Evolutionary conservation across 768 basidiomycete species (phyloP).

Genomic region (Neoboletus magnificus): DNA sequence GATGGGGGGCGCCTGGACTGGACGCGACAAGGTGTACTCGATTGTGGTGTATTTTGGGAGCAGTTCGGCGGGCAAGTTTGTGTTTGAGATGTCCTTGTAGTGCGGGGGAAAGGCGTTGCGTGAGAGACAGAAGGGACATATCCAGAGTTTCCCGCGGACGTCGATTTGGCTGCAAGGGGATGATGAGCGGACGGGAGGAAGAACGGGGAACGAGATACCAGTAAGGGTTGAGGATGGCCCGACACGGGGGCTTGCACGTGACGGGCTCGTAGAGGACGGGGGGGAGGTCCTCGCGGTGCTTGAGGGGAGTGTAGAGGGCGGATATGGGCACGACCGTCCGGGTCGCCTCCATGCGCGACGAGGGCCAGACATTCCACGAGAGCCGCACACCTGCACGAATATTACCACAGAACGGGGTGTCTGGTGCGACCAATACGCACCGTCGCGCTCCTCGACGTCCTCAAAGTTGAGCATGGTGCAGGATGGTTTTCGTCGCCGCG

Average conservation of each 20-base stretch:
- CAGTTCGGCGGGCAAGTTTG: constrained; percentile 93
- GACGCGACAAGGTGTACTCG: constrained; percentile 95
- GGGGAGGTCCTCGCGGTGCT: constrained; percentile 89
- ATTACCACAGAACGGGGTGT: background rate
- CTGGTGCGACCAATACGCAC: constrained; percentile 39
- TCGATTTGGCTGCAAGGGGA: constrained; percentile 81
- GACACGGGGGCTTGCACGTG: constrained; percentile 96
- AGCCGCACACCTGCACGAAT: constrained; percentile 74
- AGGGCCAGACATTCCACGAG: constrained; percentile 99
- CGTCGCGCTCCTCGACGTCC: constrained; percentile 96
- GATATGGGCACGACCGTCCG: constrained; percentile 97
- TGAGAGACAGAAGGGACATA: constrained; percentile 96
- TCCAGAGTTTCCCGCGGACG: constrained; percentile 98
- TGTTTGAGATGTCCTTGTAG: constrained; percentile 97
- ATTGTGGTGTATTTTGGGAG: constrained; percentile 98
- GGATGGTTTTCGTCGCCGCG: constrained; percentile 23
- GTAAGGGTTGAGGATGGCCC: constrained; percentile 96
- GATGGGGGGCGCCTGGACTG: constrained; percentile 89
- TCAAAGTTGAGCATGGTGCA: constrained; percentile 78
- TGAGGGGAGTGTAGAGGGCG: constrained; percentile 95
- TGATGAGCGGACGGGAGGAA: background rate
- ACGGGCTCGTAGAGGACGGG: constrained; percentile 98
- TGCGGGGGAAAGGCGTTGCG: constrained; percentile 97
- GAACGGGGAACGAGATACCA: constrained; percentile 53
- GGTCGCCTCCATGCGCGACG: constrained; percentile 96